Percentiles rank a stretch among this genome's conserved stretches.
These are phyloP conservation scores for Volvox africanus DNA, from an alignment of 139 green algal species.

Conservation along the genomic window DNA sequence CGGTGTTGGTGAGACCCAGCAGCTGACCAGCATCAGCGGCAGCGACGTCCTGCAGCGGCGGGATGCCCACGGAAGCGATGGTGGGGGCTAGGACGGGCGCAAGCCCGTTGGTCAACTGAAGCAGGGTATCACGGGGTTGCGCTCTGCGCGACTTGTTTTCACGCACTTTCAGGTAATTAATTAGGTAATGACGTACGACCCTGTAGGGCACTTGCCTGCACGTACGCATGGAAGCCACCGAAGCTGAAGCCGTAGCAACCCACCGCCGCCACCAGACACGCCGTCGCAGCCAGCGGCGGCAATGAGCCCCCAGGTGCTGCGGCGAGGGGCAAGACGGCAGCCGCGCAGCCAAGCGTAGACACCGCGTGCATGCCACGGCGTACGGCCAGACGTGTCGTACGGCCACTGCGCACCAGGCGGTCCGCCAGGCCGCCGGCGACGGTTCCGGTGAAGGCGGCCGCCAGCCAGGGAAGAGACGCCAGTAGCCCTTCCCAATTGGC, in stretches of 20 bases:
- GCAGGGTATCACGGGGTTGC: too few species aligned
- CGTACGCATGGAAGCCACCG: slow-evolving; percentile 80
- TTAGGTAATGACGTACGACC: background rate
- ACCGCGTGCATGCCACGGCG: slow-evolving; percentile 65
- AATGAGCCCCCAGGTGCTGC: background rate
- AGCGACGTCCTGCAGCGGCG: slow-evolving; percentile 53
- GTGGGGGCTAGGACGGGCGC: background rate
- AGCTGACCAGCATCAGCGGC: slow-evolving; percentile 65
- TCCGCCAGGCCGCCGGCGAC: slow-evolving; percentile 51
- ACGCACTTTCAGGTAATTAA: too few species aligned
- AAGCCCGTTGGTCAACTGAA: too few species aligned
- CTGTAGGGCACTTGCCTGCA: slow-evolving; percentile 51
- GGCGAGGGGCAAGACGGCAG: slow-evolving; percentile 26
- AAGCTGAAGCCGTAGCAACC: slow-evolving; percentile 74
- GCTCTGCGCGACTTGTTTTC: too few species aligned
- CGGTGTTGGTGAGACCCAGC: slow-evolving; percentile 83
- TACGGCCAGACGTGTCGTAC: slow-evolving; percentile 46
- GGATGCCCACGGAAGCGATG: too few species aligned
- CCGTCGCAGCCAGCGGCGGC: slow-evolving; percentile 41
- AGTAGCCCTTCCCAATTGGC: slow-evolving; percentile 48
- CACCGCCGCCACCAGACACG: slow-evolving; percentile 62
- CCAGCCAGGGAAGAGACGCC: slow-evolving; percentile 75
- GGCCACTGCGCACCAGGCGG: slow-evolving; percentile 2
- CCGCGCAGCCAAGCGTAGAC: slow-evolving; percentile 64
- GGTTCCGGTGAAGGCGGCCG: slow-evolving; percentile 51